Evolutionary conservation across 2,329 filamentous ascomycete species (phyloP), one percentile per base, ranked within the genome.

Genomic region (Curvularia lunata): DNA sequence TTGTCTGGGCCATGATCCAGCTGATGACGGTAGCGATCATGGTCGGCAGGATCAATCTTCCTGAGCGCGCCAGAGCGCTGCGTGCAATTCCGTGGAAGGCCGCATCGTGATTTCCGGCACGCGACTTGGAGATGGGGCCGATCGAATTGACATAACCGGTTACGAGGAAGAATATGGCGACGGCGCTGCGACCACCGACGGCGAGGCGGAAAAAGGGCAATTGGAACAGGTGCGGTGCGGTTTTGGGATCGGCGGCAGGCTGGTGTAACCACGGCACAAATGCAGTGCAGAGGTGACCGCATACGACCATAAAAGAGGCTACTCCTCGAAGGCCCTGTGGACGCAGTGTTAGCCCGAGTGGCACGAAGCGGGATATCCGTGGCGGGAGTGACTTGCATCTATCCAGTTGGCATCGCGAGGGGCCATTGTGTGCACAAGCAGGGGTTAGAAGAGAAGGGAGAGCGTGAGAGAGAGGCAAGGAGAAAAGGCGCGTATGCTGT

Each of bases 81-180:
- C 81, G 82, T 55, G 84, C 81, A 61, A 88, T 81, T 38, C 82
- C 80, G 19, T 70, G 76, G 62, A 86, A 83, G 12, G 85, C 84
- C 1, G 78, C 79, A 41, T 84, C 80, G 54, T 81, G 80, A 63
- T 84, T 81, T 50, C 84, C 85, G 30, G 82, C 77, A 52, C 83
- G 81, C 66, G 79, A 83, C 50, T 84, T 81, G 52, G 81, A 80
- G 58, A 88, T 81, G 16, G 86, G 84, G 66, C 87, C 87, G 51
- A 88, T 79, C 3, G 84, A 83, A 74, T 86, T 88, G 50, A 88
- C 86, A 66, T 87, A 88, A 55, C 86, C 86, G 1, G 89, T 91
- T 50, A 92, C 74, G 59, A 77, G 72, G 69, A 77, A 75, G 66
- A 77, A 77, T 45, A 77, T 66, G 10, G 74, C 74, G 16, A 77